These are phyloP conservation scores for Picea sitchensis DNA, from an alignment of 75 land plant species.

Conservation along the genomic window DNA sequence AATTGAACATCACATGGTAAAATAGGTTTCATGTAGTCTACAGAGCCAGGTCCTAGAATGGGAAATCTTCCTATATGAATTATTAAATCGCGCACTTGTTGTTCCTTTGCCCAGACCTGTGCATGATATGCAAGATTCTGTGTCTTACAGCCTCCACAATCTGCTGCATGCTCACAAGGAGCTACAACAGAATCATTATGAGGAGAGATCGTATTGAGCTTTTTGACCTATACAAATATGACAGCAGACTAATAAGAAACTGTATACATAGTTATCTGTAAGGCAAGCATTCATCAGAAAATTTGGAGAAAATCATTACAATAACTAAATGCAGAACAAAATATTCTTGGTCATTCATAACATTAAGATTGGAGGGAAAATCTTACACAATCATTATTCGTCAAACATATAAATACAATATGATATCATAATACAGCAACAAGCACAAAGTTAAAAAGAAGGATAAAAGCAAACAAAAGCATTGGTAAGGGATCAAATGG, in stretches of 20 bases:
- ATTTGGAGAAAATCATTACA: neutral
- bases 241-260: slow-evolving; percentile 3
- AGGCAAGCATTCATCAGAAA: neutral
- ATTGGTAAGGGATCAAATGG: neutral
- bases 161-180: slow-evolving; percentile 77
- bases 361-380: neutral
- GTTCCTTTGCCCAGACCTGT: slow-evolving; percentile 70
- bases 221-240: slow-evolving; percentile 49
- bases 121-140: slow-evolving; percentile 84
- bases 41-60: slow-evolving; percentile 26
- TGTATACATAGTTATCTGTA: neutral
- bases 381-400: neutral
- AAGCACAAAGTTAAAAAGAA: neutral
- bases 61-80: slow-evolving; percentile 75
- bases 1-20: slow-evolving; percentile 74
- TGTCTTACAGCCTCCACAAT: slow-evolving; percentile 93
- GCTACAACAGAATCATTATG: slow-evolving; percentile 76
- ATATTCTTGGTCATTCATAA: neutral
- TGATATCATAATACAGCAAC: neutral
- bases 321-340: neutral
- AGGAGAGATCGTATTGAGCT: slow-evolving; percentile 66
- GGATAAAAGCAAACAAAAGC: neutral
- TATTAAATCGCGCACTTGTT: slow-evolving; percentile 81
- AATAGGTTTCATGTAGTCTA: slow-evolving; percentile 69
- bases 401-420: neutral